Percentiles rank a stretch among this genome's conserved stretches.
phyloP scores from a whole-genome alignment of 768 basidiomycete species.

The Russula dissimulans region DNA sequence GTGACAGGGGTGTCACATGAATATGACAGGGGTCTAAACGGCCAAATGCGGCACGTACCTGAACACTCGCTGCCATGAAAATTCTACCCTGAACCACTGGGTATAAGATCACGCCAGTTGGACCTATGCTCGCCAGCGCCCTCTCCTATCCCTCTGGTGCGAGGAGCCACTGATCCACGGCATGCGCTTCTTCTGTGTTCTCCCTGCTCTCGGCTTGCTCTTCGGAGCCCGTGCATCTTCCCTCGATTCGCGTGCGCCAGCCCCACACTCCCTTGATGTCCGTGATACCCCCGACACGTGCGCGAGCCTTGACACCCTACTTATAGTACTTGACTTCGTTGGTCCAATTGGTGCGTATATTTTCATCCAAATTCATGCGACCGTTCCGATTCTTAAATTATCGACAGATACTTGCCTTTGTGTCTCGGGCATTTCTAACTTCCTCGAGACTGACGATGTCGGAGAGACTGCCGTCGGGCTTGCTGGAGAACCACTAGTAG shows the following conservation, averaged over 20 bases:
- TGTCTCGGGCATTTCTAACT: constrained; percentile 29
- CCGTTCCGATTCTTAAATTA: not conserved
- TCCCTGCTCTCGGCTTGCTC: constrained; percentile 1
- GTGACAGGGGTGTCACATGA: too few species aligned
- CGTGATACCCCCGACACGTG: constrained; percentile 32
- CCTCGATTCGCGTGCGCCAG: not conserved
- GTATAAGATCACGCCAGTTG: not conserved
- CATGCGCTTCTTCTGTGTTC: constrained; percentile 10
- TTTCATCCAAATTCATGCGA: not conserved
- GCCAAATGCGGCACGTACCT: too few species aligned
- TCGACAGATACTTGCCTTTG: constrained; percentile 37
- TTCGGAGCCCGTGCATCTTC: constrained; percentile 3
- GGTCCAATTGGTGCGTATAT: constrained; percentile 21
- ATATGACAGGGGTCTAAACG: too few species aligned
- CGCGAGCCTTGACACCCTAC: constrained; percentile 28
- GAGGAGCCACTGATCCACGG: too few species aligned
- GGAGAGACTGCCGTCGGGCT: constrained; percentile 24
- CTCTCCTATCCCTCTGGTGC: not conserved
- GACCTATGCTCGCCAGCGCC: not conserved
- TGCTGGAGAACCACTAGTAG: constrained; percentile 27
- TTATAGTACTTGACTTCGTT: constrained; percentile 25
- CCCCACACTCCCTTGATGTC: not conserved
- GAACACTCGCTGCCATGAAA: too few species aligned
- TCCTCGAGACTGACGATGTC: constrained; percentile 28
- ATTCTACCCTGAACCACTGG: too few species aligned